Evolutionary conservation across 768 basidiomycete genomes (phyloP), one percentile per base, ranked within the genome.

Genomic region (Boletus tylopilopsis): DNA sequence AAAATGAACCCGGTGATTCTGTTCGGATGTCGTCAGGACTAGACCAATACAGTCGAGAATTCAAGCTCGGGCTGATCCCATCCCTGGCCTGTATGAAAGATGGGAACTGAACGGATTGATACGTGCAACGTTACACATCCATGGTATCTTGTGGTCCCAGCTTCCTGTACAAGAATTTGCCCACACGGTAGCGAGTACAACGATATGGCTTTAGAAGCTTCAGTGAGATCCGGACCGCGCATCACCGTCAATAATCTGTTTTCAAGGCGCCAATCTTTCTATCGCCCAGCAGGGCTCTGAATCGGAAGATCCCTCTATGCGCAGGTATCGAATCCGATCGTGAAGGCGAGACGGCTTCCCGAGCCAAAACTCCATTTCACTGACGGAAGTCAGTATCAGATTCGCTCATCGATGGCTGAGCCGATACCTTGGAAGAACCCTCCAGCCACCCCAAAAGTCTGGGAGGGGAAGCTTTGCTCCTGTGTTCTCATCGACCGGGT

Each of bases 361-460:
- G n/a, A 80, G 77, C 95, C 95, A 97, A 67, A 97, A 97, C 64
- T 98, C 95, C 43, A 98, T 76, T 71, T 98, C 95, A 51, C 94
- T 96, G 60, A 33, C 43, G 5, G 30, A 42, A 16, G 37, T 66
- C 39, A 62, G 54, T 30, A 19, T 9, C 8, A 13, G 21, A 34
- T 22, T 34, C 33, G 4, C n/a, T 23, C 12, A 22, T 24, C 25
- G 24, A 32, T 34, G 4, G 21, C 23, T 6, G 10, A 18, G 32
- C 33, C 18, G n/a, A 36, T 59, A 95, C 92, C 77, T 78, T 23
- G 95, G 95, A n/a, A 97, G 76, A 29, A 98, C 77, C 58, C 95
- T 77, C 88, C 92, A 96, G 5, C 95, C 95, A 52, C 95, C 95
- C 95, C 95, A 98, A 67, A 90, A 91, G 8, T 90, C 84, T 4